Percentiles rank a stretch among this genome's conserved stretches.
These are phyloP conservation scores for Penstemon eatonii DNA, from an alignment of 257 asterid species.

Conservation along the genomic window DNA sequence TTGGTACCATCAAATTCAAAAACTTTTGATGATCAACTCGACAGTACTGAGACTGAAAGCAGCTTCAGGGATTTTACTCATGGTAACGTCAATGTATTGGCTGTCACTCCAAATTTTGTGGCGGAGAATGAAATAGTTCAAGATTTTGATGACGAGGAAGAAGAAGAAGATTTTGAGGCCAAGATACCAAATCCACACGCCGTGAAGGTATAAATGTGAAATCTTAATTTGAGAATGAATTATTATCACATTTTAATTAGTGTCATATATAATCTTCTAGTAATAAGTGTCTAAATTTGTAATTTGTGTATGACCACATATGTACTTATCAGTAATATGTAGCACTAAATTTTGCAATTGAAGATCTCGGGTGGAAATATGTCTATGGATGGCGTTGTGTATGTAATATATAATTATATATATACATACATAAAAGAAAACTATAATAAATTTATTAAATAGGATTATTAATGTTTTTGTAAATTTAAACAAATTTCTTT, in stretches of 20 bases:
- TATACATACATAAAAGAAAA: too few relatives aligned
- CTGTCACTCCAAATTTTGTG: slow-evolving; percentile 34
- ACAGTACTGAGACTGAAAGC: not conserved
- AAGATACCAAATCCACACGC: not conserved
- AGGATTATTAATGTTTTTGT: too few relatives aligned
- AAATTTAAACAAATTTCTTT: too few relatives aligned
- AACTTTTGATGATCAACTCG: not conserved
- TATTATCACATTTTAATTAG: too few relatives aligned
- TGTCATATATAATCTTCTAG: too few relatives aligned
- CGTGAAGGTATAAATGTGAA: slow-evolving; percentile 1
- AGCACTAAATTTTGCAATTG: too few relatives aligned
- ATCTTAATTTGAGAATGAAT: not conserved
- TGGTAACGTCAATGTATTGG: slow-evolving; percentile 21
- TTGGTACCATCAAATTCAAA: slow-evolving; percentile 32
- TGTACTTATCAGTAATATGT: too few relatives aligned
- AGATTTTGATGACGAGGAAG: slow-evolving; percentile 12
- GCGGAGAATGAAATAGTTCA: slow-evolving; percentile 3
- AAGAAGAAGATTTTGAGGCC: slow-evolving; percentile 33
- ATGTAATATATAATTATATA: too few relatives aligned
- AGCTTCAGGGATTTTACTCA: slow-evolving; percentile 19
- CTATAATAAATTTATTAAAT: too few relatives aligned
- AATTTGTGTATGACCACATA: not conserved
- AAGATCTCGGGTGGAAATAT: too few relatives aligned
- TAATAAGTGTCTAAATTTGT: not conserved
- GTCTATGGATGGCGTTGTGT: too few relatives aligned